These are phyloP conservation scores for Leccinum arenicola DNA, from an alignment of 768 basidiomycete species.

Conservation along the genomic window DNA sequence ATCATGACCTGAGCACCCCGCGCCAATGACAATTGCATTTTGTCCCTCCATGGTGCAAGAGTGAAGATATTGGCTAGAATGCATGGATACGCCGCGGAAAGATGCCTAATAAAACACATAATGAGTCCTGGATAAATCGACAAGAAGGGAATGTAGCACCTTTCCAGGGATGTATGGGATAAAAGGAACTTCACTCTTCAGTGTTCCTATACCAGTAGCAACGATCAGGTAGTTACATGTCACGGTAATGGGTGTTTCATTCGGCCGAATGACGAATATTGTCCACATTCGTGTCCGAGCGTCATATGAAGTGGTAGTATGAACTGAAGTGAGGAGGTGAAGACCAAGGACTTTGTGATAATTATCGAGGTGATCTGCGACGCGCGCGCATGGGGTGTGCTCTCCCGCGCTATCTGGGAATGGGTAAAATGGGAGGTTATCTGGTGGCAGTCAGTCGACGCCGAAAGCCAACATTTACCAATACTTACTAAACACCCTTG, in stretches of 20 bases:
- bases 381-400: not conserved
- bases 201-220: not conserved
- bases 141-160: not conserved
- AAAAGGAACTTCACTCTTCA: not conserved
- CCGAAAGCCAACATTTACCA: not conserved
- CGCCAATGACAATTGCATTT: constrained; percentile 8
- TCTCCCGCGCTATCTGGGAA: not conserved
- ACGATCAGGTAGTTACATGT: not conserved
- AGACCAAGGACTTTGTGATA: constrained; percentile 4
- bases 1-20: constrained; percentile 14
- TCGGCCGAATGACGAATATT: not conserved
- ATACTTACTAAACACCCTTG: constrained; percentile 6
- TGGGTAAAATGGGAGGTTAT: not conserved
- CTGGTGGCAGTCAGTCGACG: not conserved
- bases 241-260: not conserved
- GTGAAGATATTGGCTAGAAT: not conserved
- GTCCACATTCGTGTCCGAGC: not conserved
- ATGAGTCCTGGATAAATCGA: not conserved
- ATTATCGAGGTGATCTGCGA: constrained; percentile 10
- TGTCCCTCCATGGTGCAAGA: not conserved
- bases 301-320: not conserved
- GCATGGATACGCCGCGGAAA: not conserved
- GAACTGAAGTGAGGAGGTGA: constrained; percentile 4
- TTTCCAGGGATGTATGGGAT: not conserved
- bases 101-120: not conserved